These are phyloP conservation scores for Exutisphaerella laricina DNA, from an alignment of 2,329 filamentous ascomycete genomes.

Conservation along the genomic window DNA sequence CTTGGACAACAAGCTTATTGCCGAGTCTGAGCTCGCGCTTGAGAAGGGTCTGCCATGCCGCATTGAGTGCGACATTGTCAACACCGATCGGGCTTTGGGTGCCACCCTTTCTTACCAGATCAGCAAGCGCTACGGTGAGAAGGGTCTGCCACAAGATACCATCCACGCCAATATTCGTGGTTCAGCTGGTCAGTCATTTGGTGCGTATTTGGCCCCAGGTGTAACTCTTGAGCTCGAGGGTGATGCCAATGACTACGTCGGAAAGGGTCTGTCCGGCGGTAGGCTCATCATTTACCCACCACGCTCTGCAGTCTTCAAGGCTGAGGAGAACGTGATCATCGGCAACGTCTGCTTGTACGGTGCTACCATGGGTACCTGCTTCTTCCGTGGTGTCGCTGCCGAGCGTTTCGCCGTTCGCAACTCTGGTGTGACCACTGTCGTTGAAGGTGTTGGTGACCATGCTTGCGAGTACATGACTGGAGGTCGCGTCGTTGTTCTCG, in stretches of 20 bases:
- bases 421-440: slow-evolving; percentile 91
- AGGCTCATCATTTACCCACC: slow-evolving; percentile 91
- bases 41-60: slow-evolving; percentile 90
- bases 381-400: slow-evolving; percentile 94
- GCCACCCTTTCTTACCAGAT: slow-evolving; percentile 95
- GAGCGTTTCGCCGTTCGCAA: slow-evolving; percentile 97
- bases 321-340: slow-evolving; percentile 90
- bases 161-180: slow-evolving; percentile 96
- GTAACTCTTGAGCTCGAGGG: slow-evolving; percentile 92
- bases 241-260: slow-evolving; percentile 94
- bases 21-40: slow-evolving; percentile 86
- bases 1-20: slow-evolving; percentile 94
- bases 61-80: slow-evolving; percentile 93
- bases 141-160: slow-evolving; percentile 82
- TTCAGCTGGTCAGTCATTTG: slow-evolving; percentile 93
- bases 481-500: slow-evolving; percentile 80
- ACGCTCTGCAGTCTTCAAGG: slow-evolving; percentile 84
- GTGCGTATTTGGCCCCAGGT: slow-evolving; percentile 87
- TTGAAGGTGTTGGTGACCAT: slow-evolving; percentile 94
- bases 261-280: slow-evolving; percentile 90
- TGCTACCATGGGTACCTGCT: slow-evolving; percentile 83
- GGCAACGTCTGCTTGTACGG: slow-evolving; percentile 95
- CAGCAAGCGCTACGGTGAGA: slow-evolving; percentile 84
- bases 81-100: slow-evolving; percentile 90
- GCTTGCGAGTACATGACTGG: slow-evolving; percentile 99